Percentiles rank a stretch among this genome's conserved stretches.
phyloP scores from a whole-genome alignment of 1,284 basidiomycete species.

The Malassezia sp. region DNA sequence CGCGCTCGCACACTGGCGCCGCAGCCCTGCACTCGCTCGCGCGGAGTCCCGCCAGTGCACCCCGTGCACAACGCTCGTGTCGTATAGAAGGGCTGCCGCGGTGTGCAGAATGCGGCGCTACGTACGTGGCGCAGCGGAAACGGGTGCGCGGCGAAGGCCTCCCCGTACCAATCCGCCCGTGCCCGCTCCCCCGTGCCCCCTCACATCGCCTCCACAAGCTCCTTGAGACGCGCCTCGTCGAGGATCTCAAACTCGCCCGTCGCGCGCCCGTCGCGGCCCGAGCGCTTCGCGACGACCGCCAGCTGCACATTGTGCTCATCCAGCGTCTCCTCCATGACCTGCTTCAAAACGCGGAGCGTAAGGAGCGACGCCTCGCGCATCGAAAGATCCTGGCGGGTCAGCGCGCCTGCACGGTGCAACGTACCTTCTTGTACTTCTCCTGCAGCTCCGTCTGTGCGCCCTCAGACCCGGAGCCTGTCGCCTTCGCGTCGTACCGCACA shows the following conservation, averaged over 20 bases:
- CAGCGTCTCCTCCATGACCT: slow-evolving; percentile 99
- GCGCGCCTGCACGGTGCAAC: not conserved
- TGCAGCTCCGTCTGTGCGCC: slow-evolving; percentile 94
- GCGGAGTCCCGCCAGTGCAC: too few species aligned
- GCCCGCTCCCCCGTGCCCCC: not conserved
- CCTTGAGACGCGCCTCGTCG: slow-evolving; percentile 35
- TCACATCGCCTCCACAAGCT: slow-evolving; percentile 42
- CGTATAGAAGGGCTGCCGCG: too few species aligned
- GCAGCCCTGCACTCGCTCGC: not conserved
- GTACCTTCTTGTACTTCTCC: slow-evolving; percentile 83
- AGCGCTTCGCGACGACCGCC: slow-evolving; percentile 52
- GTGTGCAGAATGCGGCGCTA: too few species aligned
- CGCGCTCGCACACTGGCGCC: not conserved
- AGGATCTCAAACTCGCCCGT: slow-evolving; percentile 42
- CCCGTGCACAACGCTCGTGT: too few species aligned
- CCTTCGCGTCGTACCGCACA: slow-evolving; percentile 93
- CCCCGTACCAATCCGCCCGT: too few species aligned
- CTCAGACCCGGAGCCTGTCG: slow-evolving; percentile 94
- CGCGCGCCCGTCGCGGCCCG: slow-evolving; percentile 32
- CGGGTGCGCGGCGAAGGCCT: too few species aligned
- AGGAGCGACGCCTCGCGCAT: slow-evolving; percentile 76
- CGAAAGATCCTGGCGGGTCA: slow-evolving; percentile 96
- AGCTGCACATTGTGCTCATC: slow-evolving; percentile 97
- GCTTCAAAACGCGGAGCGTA: slow-evolving; percentile 81
- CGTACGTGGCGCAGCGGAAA: too few species aligned